A percentile compares a stretch with the other conserved stretches of the same genome.
These are phyloP conservation scores for Colletotrichum australisinense DNA, from an alignment of 2,329 filamentous ascomycete species.

Conservation along the genomic window DNA sequence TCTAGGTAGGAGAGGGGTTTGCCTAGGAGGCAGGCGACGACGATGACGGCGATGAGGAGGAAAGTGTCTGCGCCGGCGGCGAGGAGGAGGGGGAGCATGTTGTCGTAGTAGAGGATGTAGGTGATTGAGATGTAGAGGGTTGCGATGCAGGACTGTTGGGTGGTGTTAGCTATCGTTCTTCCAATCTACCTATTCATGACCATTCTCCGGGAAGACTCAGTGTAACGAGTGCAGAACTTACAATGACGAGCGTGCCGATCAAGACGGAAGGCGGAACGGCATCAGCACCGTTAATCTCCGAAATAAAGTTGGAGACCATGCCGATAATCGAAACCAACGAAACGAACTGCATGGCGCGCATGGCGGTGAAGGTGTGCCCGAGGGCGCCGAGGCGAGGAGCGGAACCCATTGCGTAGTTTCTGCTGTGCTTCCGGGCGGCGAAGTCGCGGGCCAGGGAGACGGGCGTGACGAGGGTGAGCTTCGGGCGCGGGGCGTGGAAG, in stretches of 20 bases:
- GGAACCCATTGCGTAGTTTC: conserved; percentile 50
- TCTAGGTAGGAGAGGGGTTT: conserved; percentile 83
- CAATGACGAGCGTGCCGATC: conserved; percentile 82
- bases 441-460: conserved; percentile 34
- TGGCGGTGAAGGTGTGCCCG: conserved; percentile 81
- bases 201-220: rapidly evolving
- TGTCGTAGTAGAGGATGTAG: conserved; percentile 84
- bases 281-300: conserved; percentile 75
- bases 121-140: conserved; percentile 83
- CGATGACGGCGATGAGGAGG: conserved; percentile 81
- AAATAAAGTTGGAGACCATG: conserved; percentile 84
- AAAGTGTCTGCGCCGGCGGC: conserved; percentile 73
- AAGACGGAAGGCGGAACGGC: conserved; percentile 77
- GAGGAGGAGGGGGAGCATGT: conserved; percentile 80
- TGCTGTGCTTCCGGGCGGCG: conserved; percentile 36
- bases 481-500: conserved; percentile 48
- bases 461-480: conserved; percentile 56
- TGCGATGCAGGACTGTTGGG: conserved; percentile 76
- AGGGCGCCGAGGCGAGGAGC: conserved; percentile 74
- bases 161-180: conserved; percentile 29
- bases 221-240: conserved; percentile 59
- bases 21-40: conserved; percentile 82
- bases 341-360: conserved; percentile 77
- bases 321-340: conserved; percentile 83
- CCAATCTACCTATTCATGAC: background rate